Evolutionary conservation across 768 basidiomycete species (phyloP).

Genomic region (Gautieria morchelliformis): DNA sequence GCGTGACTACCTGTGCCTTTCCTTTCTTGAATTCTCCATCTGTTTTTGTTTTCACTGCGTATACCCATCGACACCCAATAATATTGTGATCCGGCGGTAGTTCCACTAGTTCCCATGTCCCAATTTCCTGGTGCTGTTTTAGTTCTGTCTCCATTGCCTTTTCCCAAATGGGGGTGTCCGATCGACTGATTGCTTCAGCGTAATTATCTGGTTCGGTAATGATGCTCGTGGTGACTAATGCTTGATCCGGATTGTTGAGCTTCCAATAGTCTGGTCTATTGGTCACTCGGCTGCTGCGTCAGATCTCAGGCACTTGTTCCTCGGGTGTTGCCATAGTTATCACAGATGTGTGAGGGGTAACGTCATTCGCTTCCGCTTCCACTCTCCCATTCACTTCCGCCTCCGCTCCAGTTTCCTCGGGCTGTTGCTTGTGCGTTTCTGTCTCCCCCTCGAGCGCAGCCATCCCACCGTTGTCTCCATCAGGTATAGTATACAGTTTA

Average conservation of each 20-base stretch:
- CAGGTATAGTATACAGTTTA: too few relatives aligned
- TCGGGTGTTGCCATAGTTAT: too few relatives aligned
- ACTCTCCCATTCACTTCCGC: too few relatives aligned
- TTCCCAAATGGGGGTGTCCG: slow-evolving; percentile 17
- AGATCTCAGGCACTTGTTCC: too few relatives aligned
- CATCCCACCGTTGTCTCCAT: too few relatives aligned
- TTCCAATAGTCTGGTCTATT: too few relatives aligned
- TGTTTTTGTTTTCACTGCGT: slow-evolving; percentile 14
- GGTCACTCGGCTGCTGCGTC: too few relatives aligned
- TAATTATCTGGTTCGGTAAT: slow-evolving; percentile 7
- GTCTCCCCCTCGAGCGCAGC: too few relatives aligned
- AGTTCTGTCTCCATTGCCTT: slow-evolving; percentile 18
- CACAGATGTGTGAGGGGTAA: too few relatives aligned
- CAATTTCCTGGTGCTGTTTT: slow-evolving; percentile 12
- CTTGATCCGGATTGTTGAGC: neutral
- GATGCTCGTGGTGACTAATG: neutral
- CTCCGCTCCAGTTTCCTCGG: too few relatives aligned
- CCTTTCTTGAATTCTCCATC: slow-evolving; percentile 15
- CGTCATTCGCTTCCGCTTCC: too few relatives aligned
- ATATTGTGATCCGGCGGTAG: slow-evolving; percentile 12
- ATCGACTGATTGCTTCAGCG: slow-evolving; percentile 7
- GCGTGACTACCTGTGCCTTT: slow-evolving; percentile 19
- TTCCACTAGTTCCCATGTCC: slow-evolving; percentile 15
- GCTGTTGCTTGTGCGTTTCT: too few relatives aligned
- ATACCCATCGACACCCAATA: slow-evolving; percentile 21